These are phyloP conservation scores for Dactylellina leptospora DNA, from an alignment of 2,329 filamentous ascomycete genomes.

Conservation along the genomic window DNA sequence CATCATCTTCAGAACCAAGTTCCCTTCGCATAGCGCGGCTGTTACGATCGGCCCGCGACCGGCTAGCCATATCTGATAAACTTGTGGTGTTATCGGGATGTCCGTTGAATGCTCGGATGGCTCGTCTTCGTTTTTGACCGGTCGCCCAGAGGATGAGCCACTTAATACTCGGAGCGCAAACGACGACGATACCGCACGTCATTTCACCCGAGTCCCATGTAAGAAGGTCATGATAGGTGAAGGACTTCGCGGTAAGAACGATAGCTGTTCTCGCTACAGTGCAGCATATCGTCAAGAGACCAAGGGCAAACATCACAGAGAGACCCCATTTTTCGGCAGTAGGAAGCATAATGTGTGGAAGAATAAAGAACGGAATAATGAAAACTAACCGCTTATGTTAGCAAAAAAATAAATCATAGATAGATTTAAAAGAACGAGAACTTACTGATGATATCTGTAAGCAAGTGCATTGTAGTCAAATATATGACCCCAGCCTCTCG, in stretches of 20 bases:
- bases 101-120: slow-evolving; percentile 49
- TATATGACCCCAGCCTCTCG: slow-evolving; percentile 38
- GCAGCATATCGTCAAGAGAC: slow-evolving; percentile 42
- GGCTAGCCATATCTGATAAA: slow-evolving; percentile 32
- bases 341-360: slow-evolving; percentile 50
- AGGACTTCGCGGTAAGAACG: slow-evolving; percentile 43
- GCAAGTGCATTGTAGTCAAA: slow-evolving; percentile 40
- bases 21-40: slow-evolving; percentile 12
- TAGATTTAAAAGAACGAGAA: neutral
- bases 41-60: slow-evolving; percentile 17
- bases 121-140: slow-evolving; percentile 36
- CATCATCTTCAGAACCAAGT: slow-evolving; percentile 31
- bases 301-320: slow-evolving; percentile 47
- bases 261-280: slow-evolving; percentile 45
- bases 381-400: slow-evolving; percentile 39
- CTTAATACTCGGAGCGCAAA: slow-evolving; percentile 51
- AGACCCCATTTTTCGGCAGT: slow-evolving; percentile 48
- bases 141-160: slow-evolving; percentile 49
- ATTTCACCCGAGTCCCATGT: slow-evolving; percentile 52
- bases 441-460: slow-evolving; percentile 51
- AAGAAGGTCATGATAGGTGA: slow-evolving; percentile 47
- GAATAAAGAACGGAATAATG: slow-evolving; percentile 48
- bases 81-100: slow-evolving; percentile 28
- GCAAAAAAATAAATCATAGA: neutral
- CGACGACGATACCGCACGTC: slow-evolving; percentile 42